Conservation (phyloP, 345 rosid genomes). For the Erysimum cheiranthoides region DNA sequence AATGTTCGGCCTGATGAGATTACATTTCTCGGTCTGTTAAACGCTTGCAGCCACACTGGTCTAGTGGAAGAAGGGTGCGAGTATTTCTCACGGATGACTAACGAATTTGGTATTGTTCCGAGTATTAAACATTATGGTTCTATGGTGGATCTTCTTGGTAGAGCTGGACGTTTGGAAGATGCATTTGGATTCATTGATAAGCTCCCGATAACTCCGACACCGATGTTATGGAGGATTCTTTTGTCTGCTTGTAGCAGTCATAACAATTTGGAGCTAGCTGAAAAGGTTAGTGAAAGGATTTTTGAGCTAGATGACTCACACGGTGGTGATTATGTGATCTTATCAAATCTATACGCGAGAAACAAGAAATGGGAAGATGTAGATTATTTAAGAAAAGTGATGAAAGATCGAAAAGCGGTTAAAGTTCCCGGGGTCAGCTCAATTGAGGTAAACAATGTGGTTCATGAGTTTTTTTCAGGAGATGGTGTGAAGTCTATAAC, state of each 20-base stretch:
- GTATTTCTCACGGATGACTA: constrained; percentile 62
- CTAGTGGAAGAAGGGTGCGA: constrained; percentile 65
- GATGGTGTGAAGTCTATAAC: constrained; percentile 65
- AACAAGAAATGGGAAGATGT: constrained; percentile 77
- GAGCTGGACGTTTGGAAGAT: constrained; percentile 72
- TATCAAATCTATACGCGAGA: constrained; percentile 77
- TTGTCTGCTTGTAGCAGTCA: constrained; percentile 82
- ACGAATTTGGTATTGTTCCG: constrained; percentile 55
- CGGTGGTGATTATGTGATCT: constrained; percentile 83
- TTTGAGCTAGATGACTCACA: constrained; percentile 72
- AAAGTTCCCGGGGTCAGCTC: constrained; percentile 92
- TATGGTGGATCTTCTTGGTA: constrained; percentile 85
- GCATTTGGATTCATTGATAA: constrained; percentile 66
- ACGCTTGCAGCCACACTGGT: constrained; percentile 91
- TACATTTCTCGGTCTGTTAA: constrained; percentile 77
- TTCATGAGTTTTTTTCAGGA: constrained; percentile 82
- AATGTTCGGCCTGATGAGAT: constrained; percentile 62
- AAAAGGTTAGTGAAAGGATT: constrained; percentile 59
- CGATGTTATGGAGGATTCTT: constrained; percentile 78
- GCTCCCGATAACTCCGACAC: constrained; percentile 65
- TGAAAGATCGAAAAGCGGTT: constrained; percentile 61
- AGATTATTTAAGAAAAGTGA: constrained; percentile 59
- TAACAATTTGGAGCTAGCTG: constrained; percentile 58
- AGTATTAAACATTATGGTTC: constrained; percentile 84
- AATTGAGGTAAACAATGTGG: constrained; percentile 72